phyloP scores from a whole-genome alignment of 805 yeast species.

The Yamadazyma paraphyllophila region DNA sequence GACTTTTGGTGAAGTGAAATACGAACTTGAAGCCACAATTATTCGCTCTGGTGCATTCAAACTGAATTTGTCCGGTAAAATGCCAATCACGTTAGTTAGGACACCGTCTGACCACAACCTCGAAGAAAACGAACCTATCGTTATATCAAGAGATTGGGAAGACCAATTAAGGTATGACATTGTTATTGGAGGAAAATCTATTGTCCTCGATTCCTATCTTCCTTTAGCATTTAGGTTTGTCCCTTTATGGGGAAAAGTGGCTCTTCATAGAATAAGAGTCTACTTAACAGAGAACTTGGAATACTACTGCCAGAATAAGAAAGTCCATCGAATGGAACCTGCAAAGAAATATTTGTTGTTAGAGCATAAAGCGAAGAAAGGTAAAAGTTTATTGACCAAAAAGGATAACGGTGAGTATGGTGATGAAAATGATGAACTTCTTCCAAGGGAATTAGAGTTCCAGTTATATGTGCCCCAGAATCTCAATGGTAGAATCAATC shows the following conservation, averaged over 20 bases:
- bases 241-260: slow-evolving; percentile 79
- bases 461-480: slow-evolving; percentile 80
- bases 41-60: slow-evolving; percentile 87
- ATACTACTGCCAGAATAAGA: slow-evolving; percentile 80
- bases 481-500: slow-evolving; percentile 50
- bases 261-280: slow-evolving; percentile 80
- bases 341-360: slow-evolving; percentile 72
- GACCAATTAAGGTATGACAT: slow-evolving; percentile 87
- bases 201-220: slow-evolving; percentile 76
- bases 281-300: slow-evolving; percentile 87
- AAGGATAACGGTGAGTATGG: slow-evolving; percentile 24
- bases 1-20: slow-evolving; percentile 77
- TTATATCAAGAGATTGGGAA: slow-evolving; percentile 91
- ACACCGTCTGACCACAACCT: slow-evolving; percentile 73
- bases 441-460: slow-evolving; percentile 79
- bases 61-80: slow-evolving; percentile 61
- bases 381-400: slow-evolving; percentile 47
- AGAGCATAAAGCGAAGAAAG: slow-evolving; percentile 70
- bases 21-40: slow-evolving; percentile 64
- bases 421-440: slow-evolving; percentile 52
- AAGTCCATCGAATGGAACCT: slow-evolving; percentile 92
- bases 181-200: slow-evolving; percentile 83
- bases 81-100: slow-evolving; percentile 67
- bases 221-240: slow-evolving; percentile 83
- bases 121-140: slow-evolving; percentile 92